phyloP scores from a whole-genome alignment of 2,329 filamentous ascomycete species.

The Paecilomyces fulvus region DNA sequence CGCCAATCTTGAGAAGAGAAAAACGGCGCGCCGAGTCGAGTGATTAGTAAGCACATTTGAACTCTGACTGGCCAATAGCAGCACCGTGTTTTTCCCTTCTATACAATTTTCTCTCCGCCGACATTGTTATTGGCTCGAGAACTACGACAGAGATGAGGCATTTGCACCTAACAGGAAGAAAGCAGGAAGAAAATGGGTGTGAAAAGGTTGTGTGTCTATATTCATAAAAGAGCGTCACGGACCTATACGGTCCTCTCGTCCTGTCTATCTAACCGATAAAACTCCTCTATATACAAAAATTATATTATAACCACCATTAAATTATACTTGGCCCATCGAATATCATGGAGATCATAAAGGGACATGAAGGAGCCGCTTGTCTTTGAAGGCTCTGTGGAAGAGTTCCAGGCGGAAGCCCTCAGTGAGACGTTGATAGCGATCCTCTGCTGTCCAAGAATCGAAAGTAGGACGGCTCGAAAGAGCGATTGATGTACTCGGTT shows the following conservation, averaged over 20 bases:
- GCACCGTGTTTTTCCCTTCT: neutral
- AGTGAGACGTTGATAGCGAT: neutral
- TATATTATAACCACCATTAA: neutral
- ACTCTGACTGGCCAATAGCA: neutral
- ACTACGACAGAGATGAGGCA: neutral
- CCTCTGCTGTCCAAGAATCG: neutral
- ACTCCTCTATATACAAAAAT: neutral
- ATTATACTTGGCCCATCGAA: neutral
- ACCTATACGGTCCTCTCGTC: neutral
- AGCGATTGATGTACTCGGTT: neutral
- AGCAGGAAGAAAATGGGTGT: neutral
- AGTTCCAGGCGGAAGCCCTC: neutral
- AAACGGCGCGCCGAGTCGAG: neutral
- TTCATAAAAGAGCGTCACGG: neutral
- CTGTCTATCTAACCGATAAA: neutral
- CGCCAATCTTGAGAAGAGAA: neutral
- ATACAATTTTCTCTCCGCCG: neutral
- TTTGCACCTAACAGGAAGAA: neutral
- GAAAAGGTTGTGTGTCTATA: neutral
- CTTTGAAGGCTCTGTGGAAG: neutral
- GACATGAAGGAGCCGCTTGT: neutral
- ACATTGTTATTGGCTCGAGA: neutral
- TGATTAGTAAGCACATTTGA: neutral
- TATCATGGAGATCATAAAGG: neutral
- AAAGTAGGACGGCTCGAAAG: neutral